Evolutionary conservation across 352 stramenopile genomes (phyloP).

Genomic region (Discostella stelligera): DNA sequence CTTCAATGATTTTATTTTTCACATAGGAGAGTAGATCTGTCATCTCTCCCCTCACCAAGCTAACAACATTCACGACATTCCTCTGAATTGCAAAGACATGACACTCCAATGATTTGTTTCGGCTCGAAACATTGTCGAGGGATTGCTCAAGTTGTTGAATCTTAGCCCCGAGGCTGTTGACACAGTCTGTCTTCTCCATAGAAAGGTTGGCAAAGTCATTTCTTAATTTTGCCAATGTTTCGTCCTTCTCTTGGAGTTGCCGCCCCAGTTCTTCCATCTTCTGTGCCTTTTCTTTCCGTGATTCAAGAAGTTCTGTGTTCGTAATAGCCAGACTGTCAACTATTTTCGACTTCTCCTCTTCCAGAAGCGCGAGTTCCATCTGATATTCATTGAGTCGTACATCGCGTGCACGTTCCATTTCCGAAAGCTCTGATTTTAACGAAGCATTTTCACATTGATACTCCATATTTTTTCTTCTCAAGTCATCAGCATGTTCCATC

Average conservation of each 20-base stretch:
- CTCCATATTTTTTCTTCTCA: constrained; percentile 36
- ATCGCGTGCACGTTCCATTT: constrained; percentile 17
- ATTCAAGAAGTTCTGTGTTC: constrained; percentile 24
- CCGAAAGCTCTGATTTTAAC: constrained; percentile 31
- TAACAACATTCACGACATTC: constrained; percentile 21
- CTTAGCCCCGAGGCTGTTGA: constrained; percentile 21
- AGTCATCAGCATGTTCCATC: constrained; percentile 42
- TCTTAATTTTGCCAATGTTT: constrained; percentile 20
- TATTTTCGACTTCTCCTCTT: constrained; percentile 31
- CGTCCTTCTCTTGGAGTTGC: constrained; percentile 35
- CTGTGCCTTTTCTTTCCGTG: constrained; percentile 14
- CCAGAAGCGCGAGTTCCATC: constrained; percentile 14
- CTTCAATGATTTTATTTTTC: constrained; percentile 26
- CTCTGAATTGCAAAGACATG: constrained; percentile 28
- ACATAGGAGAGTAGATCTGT: constrained; percentile 33
- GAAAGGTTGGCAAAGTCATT: constrained; percentile 13
- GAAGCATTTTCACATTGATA: constrained; percentile 22
- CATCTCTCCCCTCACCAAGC: constrained; percentile 37
- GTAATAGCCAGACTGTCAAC: constrained; percentile 22
- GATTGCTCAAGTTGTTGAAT: constrained; percentile 35
- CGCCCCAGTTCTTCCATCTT: constrained; percentile 33
- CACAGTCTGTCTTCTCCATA: constrained; percentile 19
- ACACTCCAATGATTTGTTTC: constrained; percentile 23
- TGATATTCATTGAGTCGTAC: constrained; percentile 20
- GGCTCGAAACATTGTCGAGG: constrained; percentile 9